These are phyloP conservation scores for Rhododendron vialii DNA, from an alignment of 148 eudicot genomes.

Conservation along the genomic window DNA sequence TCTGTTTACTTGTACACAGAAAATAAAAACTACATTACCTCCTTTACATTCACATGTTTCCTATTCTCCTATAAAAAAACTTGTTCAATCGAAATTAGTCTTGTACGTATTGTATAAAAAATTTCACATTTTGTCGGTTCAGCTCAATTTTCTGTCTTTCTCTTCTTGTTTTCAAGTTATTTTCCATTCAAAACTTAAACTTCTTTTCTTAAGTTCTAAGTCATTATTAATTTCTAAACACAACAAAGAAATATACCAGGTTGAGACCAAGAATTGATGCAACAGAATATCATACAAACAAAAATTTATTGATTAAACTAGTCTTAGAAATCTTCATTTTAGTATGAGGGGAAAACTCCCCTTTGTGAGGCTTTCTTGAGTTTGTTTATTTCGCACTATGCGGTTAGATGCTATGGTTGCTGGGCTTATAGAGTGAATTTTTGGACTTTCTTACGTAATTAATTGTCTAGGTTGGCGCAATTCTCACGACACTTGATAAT, in stretches of 20 bases:
- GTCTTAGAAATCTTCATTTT: not conserved
- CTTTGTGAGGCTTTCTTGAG: not conserved
- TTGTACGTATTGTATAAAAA: not conserved
- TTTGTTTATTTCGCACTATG: not conserved
- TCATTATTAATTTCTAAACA: not conserved
- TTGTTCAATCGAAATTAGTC: not conserved
- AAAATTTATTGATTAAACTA: not conserved
- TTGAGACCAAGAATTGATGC: not conserved
- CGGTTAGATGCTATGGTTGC: not conserved
- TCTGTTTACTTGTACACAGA: not conserved
- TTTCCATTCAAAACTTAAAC: not conserved
- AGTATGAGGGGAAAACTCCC: not conserved
- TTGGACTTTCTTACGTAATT: not conserved
- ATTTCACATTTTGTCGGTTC: not conserved
- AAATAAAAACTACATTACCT: not conserved
- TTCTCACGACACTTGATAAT: not conserved
- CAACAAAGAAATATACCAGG: not conserved
- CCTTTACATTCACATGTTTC: not conserved
- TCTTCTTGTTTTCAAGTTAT: not conserved
- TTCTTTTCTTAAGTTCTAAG: not conserved
- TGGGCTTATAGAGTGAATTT: not conserved
- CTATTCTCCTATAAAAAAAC: not conserved
- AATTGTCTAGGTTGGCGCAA: not conserved
- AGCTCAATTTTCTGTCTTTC: not conserved
- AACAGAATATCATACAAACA: not conserved